Conservation (phyloP, 2,329 filamentous ascomycete genomes). For the Diaporthe sp. region DNA sequence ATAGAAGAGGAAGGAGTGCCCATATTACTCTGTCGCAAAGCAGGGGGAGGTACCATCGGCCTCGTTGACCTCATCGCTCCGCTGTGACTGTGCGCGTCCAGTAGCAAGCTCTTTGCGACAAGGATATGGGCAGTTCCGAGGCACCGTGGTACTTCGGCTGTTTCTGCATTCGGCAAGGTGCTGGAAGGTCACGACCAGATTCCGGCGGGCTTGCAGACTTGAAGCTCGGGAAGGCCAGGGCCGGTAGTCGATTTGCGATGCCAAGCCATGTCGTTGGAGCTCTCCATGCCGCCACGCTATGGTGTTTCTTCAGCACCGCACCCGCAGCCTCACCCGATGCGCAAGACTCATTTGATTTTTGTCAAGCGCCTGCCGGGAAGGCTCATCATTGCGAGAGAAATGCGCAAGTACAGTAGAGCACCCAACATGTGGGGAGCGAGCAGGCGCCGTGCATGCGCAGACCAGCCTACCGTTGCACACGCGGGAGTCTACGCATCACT, state of each 20-base stretch:
- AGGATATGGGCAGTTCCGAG: constrained; percentile 24
- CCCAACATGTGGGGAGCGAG: neutral
- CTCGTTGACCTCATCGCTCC: constrained; percentile 29
- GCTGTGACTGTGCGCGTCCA: constrained; percentile 26
- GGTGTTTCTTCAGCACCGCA: constrained; percentile 10
- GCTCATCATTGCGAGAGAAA: neutral
- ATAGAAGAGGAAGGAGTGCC: constrained; percentile 19
- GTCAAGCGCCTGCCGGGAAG: neutral
- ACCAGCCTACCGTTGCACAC: neutral
- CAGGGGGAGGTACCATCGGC: constrained; percentile 29
- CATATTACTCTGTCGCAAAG: constrained; percentile 24
- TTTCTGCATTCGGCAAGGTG: constrained; percentile 32
- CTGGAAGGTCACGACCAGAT: constrained; percentile 27
- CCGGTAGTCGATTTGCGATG: constrained; percentile 29
- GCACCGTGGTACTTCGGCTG: constrained; percentile 17
- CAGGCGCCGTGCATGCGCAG: neutral
- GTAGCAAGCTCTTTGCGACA: constrained; percentile 27
- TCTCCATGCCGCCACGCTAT: neutral
- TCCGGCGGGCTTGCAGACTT: constrained; percentile 15
- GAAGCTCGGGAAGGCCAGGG: constrained; percentile 29
- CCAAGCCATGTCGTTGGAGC: constrained; percentile 23
- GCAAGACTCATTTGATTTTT: neutral
- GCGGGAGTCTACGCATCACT: constrained; percentile 23
- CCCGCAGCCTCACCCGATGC: neutral
- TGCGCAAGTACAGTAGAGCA: neutral